Evolutionary conservation across 306 rosid species (phyloP).

Genomic region (Vigna nakashimae): DNA sequence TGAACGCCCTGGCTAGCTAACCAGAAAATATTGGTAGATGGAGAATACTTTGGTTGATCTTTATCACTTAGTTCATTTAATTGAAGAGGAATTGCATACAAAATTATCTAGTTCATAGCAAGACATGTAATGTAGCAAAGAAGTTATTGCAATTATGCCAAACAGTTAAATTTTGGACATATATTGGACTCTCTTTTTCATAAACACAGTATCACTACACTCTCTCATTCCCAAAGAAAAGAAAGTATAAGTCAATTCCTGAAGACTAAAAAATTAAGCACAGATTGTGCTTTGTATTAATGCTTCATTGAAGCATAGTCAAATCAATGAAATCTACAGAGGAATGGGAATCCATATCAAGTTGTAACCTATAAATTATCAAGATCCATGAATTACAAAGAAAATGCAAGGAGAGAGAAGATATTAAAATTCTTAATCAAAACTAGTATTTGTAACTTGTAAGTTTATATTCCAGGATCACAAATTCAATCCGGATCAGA

Average conservation of each 20-base stretch:
- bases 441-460: slow-evolving; percentile 47
- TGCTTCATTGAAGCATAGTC: slow-evolving; percentile 17
- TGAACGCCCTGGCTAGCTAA: slow-evolving; percentile 26
- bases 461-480: slow-evolving; percentile 50
- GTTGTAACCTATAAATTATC: slow-evolving; percentile 10
- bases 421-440: slow-evolving; percentile 38
- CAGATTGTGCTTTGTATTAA: neutral
- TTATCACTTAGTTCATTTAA: neutral
- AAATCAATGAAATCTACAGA: slow-evolving; percentile 27
- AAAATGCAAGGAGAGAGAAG: slow-evolving; percentile 26
- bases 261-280: slow-evolving; percentile 24
- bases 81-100: neutral
- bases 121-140: slow-evolving; percentile 8
- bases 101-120: slow-evolving; percentile 13
- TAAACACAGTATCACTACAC: neutral
- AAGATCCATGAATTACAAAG: slow-evolving; percentile 29
- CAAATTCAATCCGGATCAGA: slow-evolving; percentile 46
- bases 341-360: slow-evolving; percentile 1
- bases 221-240: slow-evolving; percentile 6
- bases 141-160: slow-evolving; percentile 16
- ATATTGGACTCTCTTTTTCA: neutral
- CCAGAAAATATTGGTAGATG: neutral
- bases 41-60: neutral
- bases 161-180: slow-evolving; percentile 10
- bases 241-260: slow-evolving; percentile 3